Percentiles rank a stretch among this genome's conserved stretches.
phyloP scores from a whole-genome alignment of 2,329 filamentous ascomycete species.

The Diplodia intermedia region DNA sequence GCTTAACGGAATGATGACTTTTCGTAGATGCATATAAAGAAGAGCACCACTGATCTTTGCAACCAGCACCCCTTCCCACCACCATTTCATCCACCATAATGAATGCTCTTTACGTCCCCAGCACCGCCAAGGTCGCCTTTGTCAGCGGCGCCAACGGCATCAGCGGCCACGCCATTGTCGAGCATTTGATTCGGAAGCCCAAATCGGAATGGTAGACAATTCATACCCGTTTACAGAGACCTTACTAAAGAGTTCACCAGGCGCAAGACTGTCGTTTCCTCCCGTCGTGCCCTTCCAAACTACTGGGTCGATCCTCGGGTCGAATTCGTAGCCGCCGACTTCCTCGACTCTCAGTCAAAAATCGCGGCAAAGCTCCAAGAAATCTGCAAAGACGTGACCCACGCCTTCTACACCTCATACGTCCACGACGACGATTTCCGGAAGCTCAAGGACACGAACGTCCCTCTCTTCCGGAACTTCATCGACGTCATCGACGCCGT shows the following conservation, averaged over 20 bases:
- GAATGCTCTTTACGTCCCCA: constrained; percentile 2
- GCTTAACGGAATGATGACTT: not conserved
- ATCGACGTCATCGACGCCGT: constrained; percentile 24
- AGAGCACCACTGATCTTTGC: not conserved
- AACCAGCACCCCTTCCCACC: not conserved
- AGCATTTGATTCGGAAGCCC: constrained; percentile 43
- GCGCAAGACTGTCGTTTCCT: constrained; percentile 43
- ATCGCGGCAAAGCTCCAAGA: constrained; percentile 33
- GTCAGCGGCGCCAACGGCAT: constrained; percentile 49
- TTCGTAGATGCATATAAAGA: not conserved
- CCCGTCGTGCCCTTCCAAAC: constrained; percentile 38
- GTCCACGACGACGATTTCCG: constrained; percentile 37
- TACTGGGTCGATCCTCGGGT: constrained; percentile 42
- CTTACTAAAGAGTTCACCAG: not conserved
- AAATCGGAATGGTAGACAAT: constrained; percentile 31
- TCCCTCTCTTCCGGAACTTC: constrained; percentile 26
- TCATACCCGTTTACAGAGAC: not conserved
- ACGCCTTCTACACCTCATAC: constrained; percentile 47
- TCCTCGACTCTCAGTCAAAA: constrained; percentile 35
- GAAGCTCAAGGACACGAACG: constrained; percentile 7
- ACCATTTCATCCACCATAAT: too few relatives aligned
- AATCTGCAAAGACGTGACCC: constrained; percentile 42
- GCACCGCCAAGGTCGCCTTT: constrained; percentile 43
- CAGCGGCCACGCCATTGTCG: constrained; percentile 46
- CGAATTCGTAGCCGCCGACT: constrained; percentile 45